phyloP scores from a whole-genome alignment of 331 rosid species.

The Stylosanthes scabra region DNA sequence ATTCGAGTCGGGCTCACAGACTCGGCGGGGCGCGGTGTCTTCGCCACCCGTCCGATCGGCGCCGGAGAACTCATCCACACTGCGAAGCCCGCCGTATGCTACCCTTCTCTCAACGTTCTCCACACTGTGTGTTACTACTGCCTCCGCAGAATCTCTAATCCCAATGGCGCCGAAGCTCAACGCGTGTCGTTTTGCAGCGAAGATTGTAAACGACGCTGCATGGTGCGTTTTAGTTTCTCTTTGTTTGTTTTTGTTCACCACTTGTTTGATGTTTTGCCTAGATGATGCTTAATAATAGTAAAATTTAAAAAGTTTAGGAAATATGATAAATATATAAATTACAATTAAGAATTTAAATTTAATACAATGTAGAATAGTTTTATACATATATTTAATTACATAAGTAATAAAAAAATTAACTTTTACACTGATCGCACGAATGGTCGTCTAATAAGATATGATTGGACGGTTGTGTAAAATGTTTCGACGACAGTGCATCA shows the following conservation, averaged over 20 bases:
- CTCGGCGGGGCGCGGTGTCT: slow-evolving; percentile 82
- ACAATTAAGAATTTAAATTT: no score
- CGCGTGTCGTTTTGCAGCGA: slow-evolving; percentile 58
- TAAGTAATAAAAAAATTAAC: no score
- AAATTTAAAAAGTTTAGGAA: no score
- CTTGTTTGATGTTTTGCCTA: slow-evolving; percentile 46
- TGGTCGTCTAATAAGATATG: no score
- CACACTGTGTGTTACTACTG: slow-evolving; percentile 69
- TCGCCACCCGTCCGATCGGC: slow-evolving; percentile 75
- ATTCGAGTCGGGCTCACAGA: slow-evolving; percentile 73
- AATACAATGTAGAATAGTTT: no score
- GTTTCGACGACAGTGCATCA: no score
- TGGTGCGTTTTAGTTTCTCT: slow-evolving; percentile 44
- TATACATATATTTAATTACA: no score
- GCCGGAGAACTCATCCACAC: slow-evolving; percentile 85
- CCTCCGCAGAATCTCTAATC: slow-evolving; percentile 52
- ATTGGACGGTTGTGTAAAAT: no score
- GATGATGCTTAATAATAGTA: background rate
- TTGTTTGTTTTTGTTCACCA: slow-evolving; percentile 24
- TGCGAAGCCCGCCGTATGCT: slow-evolving; percentile 71
- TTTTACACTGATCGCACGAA: no score
- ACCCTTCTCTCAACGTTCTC: slow-evolving; percentile 61
- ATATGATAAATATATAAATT: no score
- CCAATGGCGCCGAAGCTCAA: slow-evolving; percentile 18
- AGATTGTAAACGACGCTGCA: slow-evolving; percentile 54